Evolutionary conservation across 257 asterid genomes (phyloP), one percentile per base, ranked within the genome.

Genomic region (Cordia subcordata): DNA sequence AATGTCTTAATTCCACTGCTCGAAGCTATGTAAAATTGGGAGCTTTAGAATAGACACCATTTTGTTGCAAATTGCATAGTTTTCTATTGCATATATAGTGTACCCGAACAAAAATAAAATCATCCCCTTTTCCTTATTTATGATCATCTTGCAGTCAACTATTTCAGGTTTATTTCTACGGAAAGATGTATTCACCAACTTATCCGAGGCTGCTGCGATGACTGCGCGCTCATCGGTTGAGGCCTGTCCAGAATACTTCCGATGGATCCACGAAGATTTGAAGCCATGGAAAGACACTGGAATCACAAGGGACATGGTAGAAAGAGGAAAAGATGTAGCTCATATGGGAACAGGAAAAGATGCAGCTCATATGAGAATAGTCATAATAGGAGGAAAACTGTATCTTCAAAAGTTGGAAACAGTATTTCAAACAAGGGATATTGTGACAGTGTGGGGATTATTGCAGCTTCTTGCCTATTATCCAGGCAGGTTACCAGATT

Each of bases 251-350:
- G 89, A 79, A 4, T 87, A 87, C 79, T 87, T 90, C 64, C 77
- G 61, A 60, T 90, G 97, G 97, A 87, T 90, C 60, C 95, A 90
- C 22, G 89, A 90, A 67, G 97, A 90, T 66, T 77, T 90, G 64
- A 68, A 59, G 63, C 91, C 95, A 3, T 90, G 97, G 97, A 73
- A 72, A 61, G 72, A 44, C 3, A 53, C 70, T 11, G 97, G 97
- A 57, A 81, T n/a, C n/a, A n/a, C n/a, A n/a, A n/a, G n/a, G n/a
- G n/a, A n/a, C n/a, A n/a, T n/a, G n/a, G n/a, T n/a, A 87, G 64
- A 74, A 94, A 1, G 56, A 46, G 22, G 77, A 83, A 39, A 76
- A 75, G 81, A 74, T 85, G n/a, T n/a, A n/a, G n/a, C n/a, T n/a
- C n/a, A n/a, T n/a, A n/a, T n/a, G 8, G 95, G 81, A 61, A 64